A percentile compares a stretch with the other conserved stretches of the same genome.
These are phyloP conservation scores for Oryza australiensis DNA, from an alignment of 176 grass and related monocot species.

Conservation along the genomic window DNA sequence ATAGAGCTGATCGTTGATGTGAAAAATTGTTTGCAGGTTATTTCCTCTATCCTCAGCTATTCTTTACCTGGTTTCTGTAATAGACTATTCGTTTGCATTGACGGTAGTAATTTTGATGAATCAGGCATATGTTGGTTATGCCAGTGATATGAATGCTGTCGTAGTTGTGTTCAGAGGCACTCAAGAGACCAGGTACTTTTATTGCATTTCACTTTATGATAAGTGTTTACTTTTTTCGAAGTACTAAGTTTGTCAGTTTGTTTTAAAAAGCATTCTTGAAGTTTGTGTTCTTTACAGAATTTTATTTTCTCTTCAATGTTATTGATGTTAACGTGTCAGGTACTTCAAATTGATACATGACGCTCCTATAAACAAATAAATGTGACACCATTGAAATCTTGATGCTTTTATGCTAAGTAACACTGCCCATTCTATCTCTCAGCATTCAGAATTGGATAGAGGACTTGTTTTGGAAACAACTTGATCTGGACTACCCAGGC, in stretches of 20 bases:
- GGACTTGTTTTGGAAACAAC: conserved; percentile 89
- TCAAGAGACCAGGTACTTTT: conserved; percentile 74
- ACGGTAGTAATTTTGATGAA: conserved; percentile 13
- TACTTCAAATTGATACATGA: conserved; percentile 8
- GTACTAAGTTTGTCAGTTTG: not conserved
- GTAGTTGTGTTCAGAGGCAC: conserved; percentile 95
- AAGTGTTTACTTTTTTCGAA: not conserved
- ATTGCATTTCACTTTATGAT: conserved; percentile 12
- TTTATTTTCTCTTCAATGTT: not conserved
- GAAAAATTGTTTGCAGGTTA: conserved; percentile 77
- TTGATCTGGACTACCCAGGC: conserved; percentile 85
- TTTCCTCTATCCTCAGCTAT: not conserved
- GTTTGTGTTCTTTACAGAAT: not conserved
- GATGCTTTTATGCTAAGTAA: conserved; percentile 26
- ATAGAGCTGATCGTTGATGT: conserved; percentile 85
- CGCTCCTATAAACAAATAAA: not conserved
- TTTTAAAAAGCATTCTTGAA: not conserved
- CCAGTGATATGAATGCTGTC: conserved; percentile 61
- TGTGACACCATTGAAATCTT: not conserved
- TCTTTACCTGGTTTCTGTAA: not conserved
- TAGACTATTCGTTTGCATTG: conserved; percentile 17
- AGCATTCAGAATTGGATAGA: conserved; percentile 94
- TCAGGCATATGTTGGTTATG: conserved; percentile 88
- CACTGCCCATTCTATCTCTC: conserved; percentile 29
- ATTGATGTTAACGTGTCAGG: not conserved